A percentile compares a stretch with the other conserved stretches of the same genome.
Evolutionary conservation across 2,329 filamentous ascomycete genomes (phyloP).

Genomic region (Macrophomina tecta): DNA sequence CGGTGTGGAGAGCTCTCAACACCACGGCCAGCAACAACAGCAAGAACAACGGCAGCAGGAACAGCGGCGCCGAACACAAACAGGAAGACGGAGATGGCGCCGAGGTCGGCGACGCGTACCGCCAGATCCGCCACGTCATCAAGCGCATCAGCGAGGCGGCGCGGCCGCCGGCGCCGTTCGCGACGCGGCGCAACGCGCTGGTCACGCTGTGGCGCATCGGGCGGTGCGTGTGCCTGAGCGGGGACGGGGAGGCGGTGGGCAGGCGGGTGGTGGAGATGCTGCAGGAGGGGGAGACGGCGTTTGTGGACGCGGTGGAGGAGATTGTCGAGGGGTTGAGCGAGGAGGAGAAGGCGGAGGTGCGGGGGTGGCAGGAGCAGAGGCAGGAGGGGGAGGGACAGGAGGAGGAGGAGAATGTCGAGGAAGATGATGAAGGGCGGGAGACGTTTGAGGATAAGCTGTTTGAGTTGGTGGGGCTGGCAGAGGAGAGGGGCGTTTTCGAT

Average conservation of each 20-base stretch:
- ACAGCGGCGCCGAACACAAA: too few species aligned
- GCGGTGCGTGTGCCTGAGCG: background rate
- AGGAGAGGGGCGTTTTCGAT: background rate
- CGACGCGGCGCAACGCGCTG: background rate
- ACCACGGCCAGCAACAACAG: too few species aligned
- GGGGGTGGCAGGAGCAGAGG: background rate
- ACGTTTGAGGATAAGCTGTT: slow-evolving; percentile 11
- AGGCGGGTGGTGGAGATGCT: background rate
- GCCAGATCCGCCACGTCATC: background rate
- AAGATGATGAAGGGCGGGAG: background rate
- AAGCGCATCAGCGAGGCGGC: background rate
- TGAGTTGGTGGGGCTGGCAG: slow-evolving; percentile 6
- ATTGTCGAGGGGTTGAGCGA: background rate
- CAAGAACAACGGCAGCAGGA: too few species aligned
- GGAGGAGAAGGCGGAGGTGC: slow-evolving; percentile 9
- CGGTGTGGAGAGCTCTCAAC: too few species aligned
- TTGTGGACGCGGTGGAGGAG: background rate
- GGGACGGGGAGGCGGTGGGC: background rate
- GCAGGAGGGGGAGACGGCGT: background rate
- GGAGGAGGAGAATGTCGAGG: background rate
- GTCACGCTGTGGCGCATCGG: background rate
- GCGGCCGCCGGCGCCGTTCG: background rate
- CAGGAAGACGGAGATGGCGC: too few species aligned
- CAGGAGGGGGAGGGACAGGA: background rate
- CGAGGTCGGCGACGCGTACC: background rate